Base-by-base conservation (phyloP, 306 rosid genomes). In the Argentina anserina region DNA sequence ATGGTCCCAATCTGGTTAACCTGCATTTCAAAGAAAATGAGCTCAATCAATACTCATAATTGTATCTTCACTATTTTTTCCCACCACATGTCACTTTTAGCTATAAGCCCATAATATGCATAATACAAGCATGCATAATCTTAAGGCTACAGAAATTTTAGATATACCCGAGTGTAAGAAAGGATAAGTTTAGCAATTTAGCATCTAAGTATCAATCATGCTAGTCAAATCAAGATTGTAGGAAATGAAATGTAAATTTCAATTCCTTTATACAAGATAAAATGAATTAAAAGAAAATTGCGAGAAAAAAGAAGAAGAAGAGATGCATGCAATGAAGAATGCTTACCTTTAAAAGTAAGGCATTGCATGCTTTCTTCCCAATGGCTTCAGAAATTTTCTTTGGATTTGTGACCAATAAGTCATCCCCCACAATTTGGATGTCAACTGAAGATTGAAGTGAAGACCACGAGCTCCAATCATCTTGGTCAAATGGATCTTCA, bases 401-500 rank as follows among this genome's bases (percentile, higher is more conserved):
- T 31, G 99, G 99, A 76, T 95, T 95, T 56, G 97, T 95, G 77
- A 95, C 99, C 82, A 95, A 78, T 80, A 95, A 82, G 85, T 95
- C 99, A 81, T 95, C 99, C 74, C 99, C 99, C 37, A 95, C 97
- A 21, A 95, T 73, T 84, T 95, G 97, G 71, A 91, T 91, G 82
- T 90, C 93, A 61, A 95, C 97, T 21, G 96, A 85, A 65, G 99
- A 95, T n/a, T 71, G 93, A 41, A 95, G 83, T 49, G 91, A 88
- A 78, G 93, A 56, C 99, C 99, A 95, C 2, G 97, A 95, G 71
- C 88, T 73, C 99, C 99, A 95, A 77, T 95, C 99, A 78, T 95
- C 99, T 87, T 95, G 99, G 71, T 95, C 99, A 76, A 95, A 95
- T 5, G 99, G 99, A 79, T 95, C 99, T 87, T 95, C 99, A 42